These are phyloP conservation scores for Paratinospora sagittata DNA, from an alignment of 164 flowering plant genomes.

Conservation along the genomic window DNA sequence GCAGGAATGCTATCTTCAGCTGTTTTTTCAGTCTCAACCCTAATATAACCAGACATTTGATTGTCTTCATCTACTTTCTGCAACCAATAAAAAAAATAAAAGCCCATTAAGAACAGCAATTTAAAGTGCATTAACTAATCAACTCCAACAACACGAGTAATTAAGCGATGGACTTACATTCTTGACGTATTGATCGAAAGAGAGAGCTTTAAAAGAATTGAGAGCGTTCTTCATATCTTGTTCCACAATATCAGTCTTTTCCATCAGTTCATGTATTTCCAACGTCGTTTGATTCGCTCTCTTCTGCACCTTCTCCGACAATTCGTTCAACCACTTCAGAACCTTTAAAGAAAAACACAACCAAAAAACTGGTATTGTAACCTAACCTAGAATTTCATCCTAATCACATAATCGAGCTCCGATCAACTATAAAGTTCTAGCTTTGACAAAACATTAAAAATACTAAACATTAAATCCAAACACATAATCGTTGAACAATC, in stretches of 20 bases:
- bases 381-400: not conserved
- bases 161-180: constrained; percentile 13
- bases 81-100: no score
- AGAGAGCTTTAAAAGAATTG: constrained; percentile 20
- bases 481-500: not conserved
- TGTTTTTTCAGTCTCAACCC: constrained; percentile 7
- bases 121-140: not conserved
- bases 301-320: constrained; percentile 20
- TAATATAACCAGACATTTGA: not conserved
- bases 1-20: constrained; percentile 18
- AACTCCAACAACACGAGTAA: not conserved
- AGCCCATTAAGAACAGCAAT: not conserved
- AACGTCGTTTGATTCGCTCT: constrained; percentile 18
- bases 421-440: not conserved
- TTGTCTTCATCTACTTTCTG: constrained; percentile 23
- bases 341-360: no score
- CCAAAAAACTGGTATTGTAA: not conserved
- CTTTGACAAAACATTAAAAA: not conserved
- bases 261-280: constrained; percentile 18
- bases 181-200: constrained; percentile 9
- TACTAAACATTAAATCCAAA: not conserved
- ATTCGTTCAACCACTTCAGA: constrained; percentile 25
- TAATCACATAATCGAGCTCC: not conserved
- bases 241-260: constrained; percentile 20
- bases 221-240: constrained; percentile 26